These are phyloP conservation scores for Forsythia viridissima DNA, from an alignment of 257 asterid genomes.

Conservation along the genomic window DNA sequence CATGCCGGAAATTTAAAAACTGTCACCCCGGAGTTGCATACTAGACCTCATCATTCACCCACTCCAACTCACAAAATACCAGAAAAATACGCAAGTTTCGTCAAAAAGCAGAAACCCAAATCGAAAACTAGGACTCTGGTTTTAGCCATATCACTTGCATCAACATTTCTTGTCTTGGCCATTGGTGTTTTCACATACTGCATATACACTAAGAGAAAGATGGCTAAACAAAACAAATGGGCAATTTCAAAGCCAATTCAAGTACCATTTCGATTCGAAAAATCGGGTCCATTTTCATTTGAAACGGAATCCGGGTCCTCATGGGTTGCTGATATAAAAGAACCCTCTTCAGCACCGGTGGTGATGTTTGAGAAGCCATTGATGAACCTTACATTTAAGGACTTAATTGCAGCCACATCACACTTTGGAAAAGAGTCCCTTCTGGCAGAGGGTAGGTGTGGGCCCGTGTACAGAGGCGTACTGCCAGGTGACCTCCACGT, in stretches of 20 bases:
- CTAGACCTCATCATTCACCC: constrained; percentile 32
- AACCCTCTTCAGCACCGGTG: constrained; percentile 85
- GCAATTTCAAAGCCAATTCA: constrained; percentile 80
- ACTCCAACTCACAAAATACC: constrained; percentile 32
- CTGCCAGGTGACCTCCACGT: constrained; percentile 94
- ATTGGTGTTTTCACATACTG: constrained; percentile 22
- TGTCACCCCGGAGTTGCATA: constrained; percentile 34
- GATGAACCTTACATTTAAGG: constrained; percentile 90
- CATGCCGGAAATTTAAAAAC: constrained; percentile 49
- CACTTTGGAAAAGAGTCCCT: constrained; percentile 90
- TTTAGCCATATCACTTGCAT: constrained; percentile 37
- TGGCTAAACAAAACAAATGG: constrained; percentile 64
- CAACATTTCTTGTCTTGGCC: constrained; percentile 30
- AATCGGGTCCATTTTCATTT: constrained; percentile 89
- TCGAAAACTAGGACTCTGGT: constrained; percentile 34
- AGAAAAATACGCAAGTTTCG: constrained; percentile 3
- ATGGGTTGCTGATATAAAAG: constrained; percentile 89
- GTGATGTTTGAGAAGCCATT: constrained; percentile 96
- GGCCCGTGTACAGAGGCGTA: constrained; percentile 91
- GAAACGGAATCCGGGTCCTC: constrained; percentile 94
- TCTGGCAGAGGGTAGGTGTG: constrained; percentile 80
- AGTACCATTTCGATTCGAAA: constrained; percentile 61
- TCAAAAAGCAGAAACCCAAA: constrained; percentile 24
- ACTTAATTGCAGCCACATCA: constrained; percentile 83
- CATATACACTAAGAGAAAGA: constrained; percentile 50